phyloP scores from a whole-genome alignment of 768 basidiomycete species.

The Flagelloscypha sp. region DNA sequence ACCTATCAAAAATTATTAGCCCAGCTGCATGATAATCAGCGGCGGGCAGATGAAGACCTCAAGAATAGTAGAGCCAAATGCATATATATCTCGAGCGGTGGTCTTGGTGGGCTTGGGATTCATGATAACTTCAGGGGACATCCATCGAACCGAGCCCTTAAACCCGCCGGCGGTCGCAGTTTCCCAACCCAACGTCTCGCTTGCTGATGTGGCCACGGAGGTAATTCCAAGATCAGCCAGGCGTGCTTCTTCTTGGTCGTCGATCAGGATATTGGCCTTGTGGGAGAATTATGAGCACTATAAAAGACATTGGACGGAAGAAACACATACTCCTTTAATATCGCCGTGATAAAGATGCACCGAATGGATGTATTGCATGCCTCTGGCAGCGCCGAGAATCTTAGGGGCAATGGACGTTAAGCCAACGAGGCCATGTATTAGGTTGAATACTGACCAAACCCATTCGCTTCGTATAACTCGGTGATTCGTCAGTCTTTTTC shows the following conservation, averaged over 20 bases:
- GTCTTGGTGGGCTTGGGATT: too few relatives aligned
- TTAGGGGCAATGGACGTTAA: constrained; percentile 3
- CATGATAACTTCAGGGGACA: constrained; percentile 21
- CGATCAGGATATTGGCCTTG: constrained; percentile 20
- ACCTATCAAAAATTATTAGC: too few relatives aligned
- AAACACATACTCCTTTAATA: constrained; percentile 20
- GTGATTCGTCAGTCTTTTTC: constrained; percentile 13
- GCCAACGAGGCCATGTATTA: neutral
- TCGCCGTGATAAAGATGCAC: constrained; percentile 23
- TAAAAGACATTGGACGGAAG: neutral
- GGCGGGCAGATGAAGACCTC: too few relatives aligned
- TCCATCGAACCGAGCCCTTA: constrained; percentile 19
- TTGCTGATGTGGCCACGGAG: constrained; percentile 13
- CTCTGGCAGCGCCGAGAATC: constrained; percentile 18
- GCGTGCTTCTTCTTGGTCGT: constrained; percentile 15
- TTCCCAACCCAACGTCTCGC: too few relatives aligned
- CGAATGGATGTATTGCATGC: constrained; percentile 21
- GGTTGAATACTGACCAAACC: constrained; percentile 26
- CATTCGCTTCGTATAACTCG: constrained; percentile 17
- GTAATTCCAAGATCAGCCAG: constrained; percentile 23
- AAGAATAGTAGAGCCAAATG: constrained; percentile 21
- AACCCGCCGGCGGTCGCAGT: constrained; percentile 8
- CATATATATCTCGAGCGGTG: constrained; percentile 20
- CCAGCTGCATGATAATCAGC: too few relatives aligned
- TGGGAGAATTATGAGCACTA: constrained; percentile 1